phyloP scores from a whole-genome alignment of 345 rosid species.

The Boechera divaricarpa region DNA sequence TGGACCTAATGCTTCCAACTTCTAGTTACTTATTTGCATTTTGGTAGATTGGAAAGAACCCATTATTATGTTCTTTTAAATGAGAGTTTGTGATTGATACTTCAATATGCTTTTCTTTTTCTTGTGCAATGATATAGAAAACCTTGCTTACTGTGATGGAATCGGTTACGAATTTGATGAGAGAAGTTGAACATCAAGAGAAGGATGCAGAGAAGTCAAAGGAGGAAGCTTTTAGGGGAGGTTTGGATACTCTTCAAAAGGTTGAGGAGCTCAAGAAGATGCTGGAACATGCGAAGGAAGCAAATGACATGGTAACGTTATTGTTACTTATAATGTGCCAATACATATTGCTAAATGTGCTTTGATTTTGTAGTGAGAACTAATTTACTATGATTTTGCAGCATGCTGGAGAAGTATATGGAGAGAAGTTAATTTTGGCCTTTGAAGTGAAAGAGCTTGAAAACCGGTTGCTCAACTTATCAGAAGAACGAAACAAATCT shows the following conservation, averaged over 20 bases:
- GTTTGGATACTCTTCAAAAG: conserved; percentile 58
- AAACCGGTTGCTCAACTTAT: conserved; percentile 66
- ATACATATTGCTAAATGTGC: not conserved
- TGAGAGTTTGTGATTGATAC: not conserved
- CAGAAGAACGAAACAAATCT: conserved; percentile 75
- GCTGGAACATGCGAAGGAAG: conserved; percentile 71
- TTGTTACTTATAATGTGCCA: conserved; percentile 8
- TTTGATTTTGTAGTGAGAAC: conserved; percentile 9
- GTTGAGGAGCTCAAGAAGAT: conserved; percentile 68
- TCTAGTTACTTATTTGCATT: not conserved
- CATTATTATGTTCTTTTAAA: not conserved
- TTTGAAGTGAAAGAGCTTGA: conserved; percentile 88
- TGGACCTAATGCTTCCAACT: not conserved
- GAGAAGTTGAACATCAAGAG: conserved; percentile 74
- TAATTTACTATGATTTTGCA: conserved; percentile 42
- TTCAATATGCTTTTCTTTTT: conserved; percentile 6
- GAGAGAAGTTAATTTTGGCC: conserved; percentile 80
- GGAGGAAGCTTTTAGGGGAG: conserved; percentile 70
- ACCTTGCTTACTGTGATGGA: conserved; percentile 70
- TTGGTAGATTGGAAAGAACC: not conserved
- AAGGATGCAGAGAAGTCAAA: conserved; percentile 67
- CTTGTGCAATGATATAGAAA: conserved; percentile 54
- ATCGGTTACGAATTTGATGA: conserved; percentile 64
- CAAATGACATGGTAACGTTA: conserved; percentile 70
- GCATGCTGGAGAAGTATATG: conserved; percentile 94